Evolutionary conservation across 306 rosid species (phyloP), one percentile per base, ranked within the genome.

Genomic region (Hippophae gyantsensis): DNA sequence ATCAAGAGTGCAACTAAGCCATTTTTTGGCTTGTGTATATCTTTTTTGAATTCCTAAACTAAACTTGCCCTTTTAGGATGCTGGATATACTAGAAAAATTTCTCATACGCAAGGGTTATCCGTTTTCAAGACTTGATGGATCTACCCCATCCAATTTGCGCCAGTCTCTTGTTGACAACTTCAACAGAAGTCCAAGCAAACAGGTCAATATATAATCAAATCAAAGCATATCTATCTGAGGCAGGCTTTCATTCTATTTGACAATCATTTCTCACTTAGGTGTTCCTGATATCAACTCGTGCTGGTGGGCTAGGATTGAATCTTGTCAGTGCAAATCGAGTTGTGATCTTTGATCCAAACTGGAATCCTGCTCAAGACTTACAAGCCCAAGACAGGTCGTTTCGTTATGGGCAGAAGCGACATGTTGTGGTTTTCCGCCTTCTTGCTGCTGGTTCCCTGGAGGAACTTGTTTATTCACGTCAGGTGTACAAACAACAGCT

Each of bases 361-460:
- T 90, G 97, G 97, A 90, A 90, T 73, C 97, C 97, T 54, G 89
- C 97, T 32, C 97, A 87, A 74, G 97, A 85, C 68, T 83, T 87
- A 69, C 97, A 90, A 73, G 97, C 97, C 40, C 96, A 90, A 61
- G 97, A 90, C 75, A 79, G 97, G 78, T 90, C 97, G 52, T 90
- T 90, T 72, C 87, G 97, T 5, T 90, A 74, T 46, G 97, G 97
- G 25, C 97, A 90, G 87, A 90, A 74, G 73, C 86, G 94, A 49
- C 96, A 90, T 67, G 97, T 90, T 32, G 70, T 82, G 64, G 95
- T 90, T 66, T 85, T 87, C 74, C 96, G 97, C 53, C 80, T 90
- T 63, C 95, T 90, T 65, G 80, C 96, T 13, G 95, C 97, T 56
- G 95, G 96, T 78, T 82, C 97, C 23, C 81, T 90, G 23, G 97